Conservation (phyloP, 2,329 filamentous ascomycete species). For the Rhinocladiella similis region DNA sequence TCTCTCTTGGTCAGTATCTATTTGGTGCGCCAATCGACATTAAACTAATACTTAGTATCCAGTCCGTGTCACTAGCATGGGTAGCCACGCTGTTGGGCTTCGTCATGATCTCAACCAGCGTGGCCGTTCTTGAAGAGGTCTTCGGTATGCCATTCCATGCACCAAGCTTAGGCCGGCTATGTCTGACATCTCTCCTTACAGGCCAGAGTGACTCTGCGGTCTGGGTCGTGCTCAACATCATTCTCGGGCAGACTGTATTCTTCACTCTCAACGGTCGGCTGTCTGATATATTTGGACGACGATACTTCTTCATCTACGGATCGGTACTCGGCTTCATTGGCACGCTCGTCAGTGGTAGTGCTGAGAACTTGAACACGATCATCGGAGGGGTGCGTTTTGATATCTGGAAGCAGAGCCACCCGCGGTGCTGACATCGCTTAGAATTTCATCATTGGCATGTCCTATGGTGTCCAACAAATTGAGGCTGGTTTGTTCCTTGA, state of each 20-base stretch:
- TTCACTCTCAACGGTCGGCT: conserved; percentile 35
- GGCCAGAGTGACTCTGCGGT: too few relatives aligned
- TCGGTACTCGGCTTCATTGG: conserved; percentile 36
- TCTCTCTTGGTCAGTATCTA: too few relatives aligned
- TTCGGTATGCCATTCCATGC: not conserved
- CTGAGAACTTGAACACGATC: conserved; percentile 37
- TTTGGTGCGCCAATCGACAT: too few relatives aligned
- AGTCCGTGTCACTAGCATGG: conserved; percentile 7
- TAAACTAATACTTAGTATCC: conserved; percentile 13
- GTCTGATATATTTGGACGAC: conserved; percentile 37
- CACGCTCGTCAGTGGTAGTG: conserved; percentile 38
- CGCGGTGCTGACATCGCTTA: conserved; percentile 33
- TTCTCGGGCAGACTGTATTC: not conserved
- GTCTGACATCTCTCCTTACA: too few relatives aligned
- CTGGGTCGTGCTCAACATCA: too few relatives aligned
- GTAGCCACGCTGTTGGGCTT: not conserved
- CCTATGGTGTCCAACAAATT: too few relatives aligned
- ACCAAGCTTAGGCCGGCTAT: too few relatives aligned
- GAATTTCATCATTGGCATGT: too few relatives aligned
- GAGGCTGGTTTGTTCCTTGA: too few relatives aligned
- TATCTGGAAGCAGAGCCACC: conserved; percentile 30
- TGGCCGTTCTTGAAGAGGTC: not conserved
- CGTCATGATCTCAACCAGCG: not conserved
- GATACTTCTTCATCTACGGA: conserved; percentile 34
- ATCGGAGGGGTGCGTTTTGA: conserved; percentile 31